Evolutionary conservation across 2,329 filamentous ascomycete species (phyloP), one percentile per base, ranked within the genome.

Genomic region (Ploettnerulaceae sp.): DNA sequence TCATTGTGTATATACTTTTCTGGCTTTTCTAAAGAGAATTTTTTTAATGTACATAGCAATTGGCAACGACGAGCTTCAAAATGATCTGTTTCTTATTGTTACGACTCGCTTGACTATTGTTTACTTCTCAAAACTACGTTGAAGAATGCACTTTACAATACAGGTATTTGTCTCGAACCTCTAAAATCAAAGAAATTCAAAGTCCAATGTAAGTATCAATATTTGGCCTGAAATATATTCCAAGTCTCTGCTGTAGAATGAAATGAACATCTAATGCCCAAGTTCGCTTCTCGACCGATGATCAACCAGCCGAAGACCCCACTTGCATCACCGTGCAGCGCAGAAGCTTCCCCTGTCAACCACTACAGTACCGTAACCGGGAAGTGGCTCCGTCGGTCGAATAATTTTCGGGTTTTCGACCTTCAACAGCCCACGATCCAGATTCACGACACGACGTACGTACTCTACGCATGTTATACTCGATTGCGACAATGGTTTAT

Each of bases 301-400:
- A n/a, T 40, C 28, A 40, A 31, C 25, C 22, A 29, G 24, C 26
- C 37, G 36, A 22, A 5, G 20, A 22, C 33, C 32, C 42, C 33
- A 36, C 42, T 51, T 54, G 48, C 48, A 51, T 51, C 51, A 54
- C 51, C 33, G 45, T 54, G 51, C 51, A 54, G 48, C n/a, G n/a
- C n/a, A n/a, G n/a, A 25, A 34, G 32, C 34, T 35, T 37, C 37
- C 49, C 44, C 47, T 49, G 47, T 33, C 25, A 29, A 40, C 25
- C 25, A 18, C 36, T 21, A 29, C 18, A 15, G 25, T 40, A 18
- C 25, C 28, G 14, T 12, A 20, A n/a, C 15, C 7, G 14, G 37
- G 25, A 40, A 40, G 37, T 40, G 37, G 37, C 11, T 18, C 22
- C 15, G 5, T 4, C 37, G 6, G 3, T 21, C 20, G 15, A 7